Evolutionary conservation across 768 basidiomycete species (phyloP), one percentile per base, ranked within the genome.

Genomic region (Suillus paluster): DNA sequence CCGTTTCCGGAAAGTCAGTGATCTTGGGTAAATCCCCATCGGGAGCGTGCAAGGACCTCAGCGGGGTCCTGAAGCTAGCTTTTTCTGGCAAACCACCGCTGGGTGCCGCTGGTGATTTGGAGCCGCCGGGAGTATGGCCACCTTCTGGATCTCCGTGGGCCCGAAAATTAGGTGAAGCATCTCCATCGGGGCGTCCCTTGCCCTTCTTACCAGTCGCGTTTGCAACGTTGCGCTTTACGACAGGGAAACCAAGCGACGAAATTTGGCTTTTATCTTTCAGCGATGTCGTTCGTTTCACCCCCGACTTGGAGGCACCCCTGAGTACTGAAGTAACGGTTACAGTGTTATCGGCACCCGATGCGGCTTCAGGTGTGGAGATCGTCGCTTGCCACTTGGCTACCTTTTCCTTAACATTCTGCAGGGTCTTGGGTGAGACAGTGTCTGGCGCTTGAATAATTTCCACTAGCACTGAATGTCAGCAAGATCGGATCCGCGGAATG

Each of bases 191-290:
- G 30, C 23, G 57, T 27, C 61, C 56, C 41, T 59, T 70, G 15
- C 38, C 60, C 59, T 45, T 67, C 62, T 79, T 80, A 6, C 57
- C 66, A 17, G 63, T 41, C 21, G 66, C 55, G 17, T 53, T 68
- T 48, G 67, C 64, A 33, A 68, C 74, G 27, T 65, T 55, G 6
- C 76, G 74, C 61, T 85, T 85, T 46, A 79, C 72, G 23, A 83
- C 83, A 8, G 76, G 70, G 60, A 85, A 85, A 3, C 73, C 74
- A 21, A 84, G 72, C 1, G 81, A 73, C 0, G 75, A 64, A 23
- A 60, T 56, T 33, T 63, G 62, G 15, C 45, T 65, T 17, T 65
- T 67, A 53, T 71, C 67, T 23, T 39, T 58, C 17, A 10, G 17
- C 54, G 27, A 7, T 27, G 36, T 7, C n/a, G n/a, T 38, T 38